phyloP scores from a whole-genome alignment of 2,329 filamentous ascomycete genomes.

The Kalmusia sp. region DNA sequence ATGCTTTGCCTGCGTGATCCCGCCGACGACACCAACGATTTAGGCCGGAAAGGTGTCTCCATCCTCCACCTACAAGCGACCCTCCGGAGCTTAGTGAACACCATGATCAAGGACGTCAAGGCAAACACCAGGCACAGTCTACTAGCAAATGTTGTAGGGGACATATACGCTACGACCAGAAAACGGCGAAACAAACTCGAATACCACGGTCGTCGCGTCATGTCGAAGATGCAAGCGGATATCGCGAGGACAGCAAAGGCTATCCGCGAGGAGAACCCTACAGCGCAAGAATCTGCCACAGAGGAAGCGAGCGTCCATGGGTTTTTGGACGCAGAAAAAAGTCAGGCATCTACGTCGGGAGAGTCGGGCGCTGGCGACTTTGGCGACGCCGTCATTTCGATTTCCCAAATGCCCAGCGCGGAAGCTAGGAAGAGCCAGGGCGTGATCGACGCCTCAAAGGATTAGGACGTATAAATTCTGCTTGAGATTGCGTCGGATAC shows the following conservation, averaged over 20 bases:
- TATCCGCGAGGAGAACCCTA: slow-evolving; percentile 18
- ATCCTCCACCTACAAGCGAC: slow-evolving; percentile 59
- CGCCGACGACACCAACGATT: slow-evolving; percentile 63
- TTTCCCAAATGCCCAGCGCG: slow-evolving; percentile 6
- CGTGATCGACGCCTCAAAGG: neutral
- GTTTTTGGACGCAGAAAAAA: slow-evolving; percentile 1
- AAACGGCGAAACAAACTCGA: slow-evolving; percentile 21
- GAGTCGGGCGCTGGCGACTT: neutral
- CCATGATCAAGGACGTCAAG: slow-evolving; percentile 20
- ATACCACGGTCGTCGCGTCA: slow-evolving; percentile 18
- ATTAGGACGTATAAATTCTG: neutral
- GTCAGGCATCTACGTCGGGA: neutral
- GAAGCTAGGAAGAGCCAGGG: neutral
- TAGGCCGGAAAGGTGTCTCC: slow-evolving; percentile 57
- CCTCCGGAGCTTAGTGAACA: slow-evolving; percentile 36
- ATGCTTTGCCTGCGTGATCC: slow-evolving; percentile 66
- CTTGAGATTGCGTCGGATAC: no score
- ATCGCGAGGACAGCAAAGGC: slow-evolving; percentile 20
- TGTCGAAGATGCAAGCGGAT: neutral
- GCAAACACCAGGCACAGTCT: slow-evolving; percentile 26
- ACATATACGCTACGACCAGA: slow-evolving; percentile 23
- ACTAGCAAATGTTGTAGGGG: slow-evolving; percentile 28
- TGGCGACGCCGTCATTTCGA: slow-evolving; percentile 4
- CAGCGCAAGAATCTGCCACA: neutral
- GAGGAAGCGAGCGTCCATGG: neutral